phyloP scores from a whole-genome alignment of 2,329 filamentous ascomycete species.

The Sclerotinia trifoliorum region DNA sequence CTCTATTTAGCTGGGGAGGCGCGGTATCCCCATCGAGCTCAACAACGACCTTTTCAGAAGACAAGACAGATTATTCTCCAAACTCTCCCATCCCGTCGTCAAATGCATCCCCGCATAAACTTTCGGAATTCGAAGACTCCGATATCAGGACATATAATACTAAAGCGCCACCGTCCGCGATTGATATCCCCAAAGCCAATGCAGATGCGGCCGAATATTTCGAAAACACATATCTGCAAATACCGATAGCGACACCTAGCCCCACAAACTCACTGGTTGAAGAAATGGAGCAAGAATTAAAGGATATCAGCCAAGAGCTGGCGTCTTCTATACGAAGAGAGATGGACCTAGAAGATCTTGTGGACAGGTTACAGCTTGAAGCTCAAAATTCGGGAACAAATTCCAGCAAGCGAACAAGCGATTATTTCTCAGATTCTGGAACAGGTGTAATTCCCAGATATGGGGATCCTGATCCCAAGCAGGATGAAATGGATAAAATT shows the following conservation, averaged over 20 bases:
- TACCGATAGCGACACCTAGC: constrained; percentile 39
- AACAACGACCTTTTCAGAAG: constrained; percentile 60
- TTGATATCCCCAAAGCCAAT: constrained; percentile 41
- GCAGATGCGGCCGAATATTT: constrained; percentile 44
- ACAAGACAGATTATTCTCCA: constrained; percentile 51
- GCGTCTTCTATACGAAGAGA: constrained; percentile 90
- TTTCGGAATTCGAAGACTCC: constrained; percentile 33
- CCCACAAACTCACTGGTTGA: constrained; percentile 60
- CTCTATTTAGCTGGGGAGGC: constrained; percentile 66
- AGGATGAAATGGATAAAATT: constrained; percentile 76
- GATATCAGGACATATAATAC: constrained; percentile 26
- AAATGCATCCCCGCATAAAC: constrained; percentile 43
- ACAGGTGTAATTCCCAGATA: constrained; percentile 74
- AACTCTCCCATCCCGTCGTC: constrained; percentile 59
- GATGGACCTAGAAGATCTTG: constrained; percentile 93
- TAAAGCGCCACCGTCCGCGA: constrained; percentile 42
- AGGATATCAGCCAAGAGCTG: constrained; percentile 88
- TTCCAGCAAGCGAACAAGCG: constrained; percentile 74
- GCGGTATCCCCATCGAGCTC: constrained; percentile 55
- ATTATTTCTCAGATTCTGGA: constrained; percentile 97
- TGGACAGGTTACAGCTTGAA: constrained; percentile 84
- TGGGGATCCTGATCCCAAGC: constrained; percentile 59
- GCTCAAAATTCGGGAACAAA: constrained; percentile 53
- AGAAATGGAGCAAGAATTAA: constrained; percentile 91
- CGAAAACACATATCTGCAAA: constrained; percentile 36